Conservation (phyloP, 371 early-diverging fungal genomes). For the Mycotypha africana region DNA sequence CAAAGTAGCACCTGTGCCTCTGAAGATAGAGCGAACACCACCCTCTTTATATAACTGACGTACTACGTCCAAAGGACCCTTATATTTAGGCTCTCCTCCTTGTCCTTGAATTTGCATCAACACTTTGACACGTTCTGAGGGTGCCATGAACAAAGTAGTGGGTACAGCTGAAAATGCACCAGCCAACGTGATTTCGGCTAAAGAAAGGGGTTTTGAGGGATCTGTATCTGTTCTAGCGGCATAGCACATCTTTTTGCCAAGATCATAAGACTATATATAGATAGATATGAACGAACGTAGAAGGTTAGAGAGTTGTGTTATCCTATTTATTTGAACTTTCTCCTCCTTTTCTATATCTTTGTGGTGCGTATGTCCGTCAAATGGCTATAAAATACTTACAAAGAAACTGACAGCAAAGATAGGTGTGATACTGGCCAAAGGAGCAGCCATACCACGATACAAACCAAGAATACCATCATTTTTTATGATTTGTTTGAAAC, state of each 20-base stretch:
- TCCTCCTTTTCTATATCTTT: neutral
- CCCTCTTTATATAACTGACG: constrained; percentile 69
- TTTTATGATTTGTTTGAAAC: constrained; percentile 83
- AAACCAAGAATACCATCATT: constrained; percentile 87
- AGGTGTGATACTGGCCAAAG: constrained; percentile 90
- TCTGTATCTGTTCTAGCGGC: constrained; percentile 53
- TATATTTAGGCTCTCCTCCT: constrained; percentile 56
- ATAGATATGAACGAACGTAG: no score
- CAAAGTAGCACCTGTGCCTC: constrained; percentile 92
- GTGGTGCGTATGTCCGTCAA: no score
- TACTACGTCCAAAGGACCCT: constrained; percentile 80
- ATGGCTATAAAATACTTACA: constrained; percentile 57
- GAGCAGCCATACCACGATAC: constrained; percentile 93
- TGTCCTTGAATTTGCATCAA: constrained; percentile 74
- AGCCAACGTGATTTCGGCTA: constrained; percentile 83
- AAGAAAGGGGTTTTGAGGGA: constrained; percentile 50
- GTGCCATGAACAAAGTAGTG: constrained; percentile 91
- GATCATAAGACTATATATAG: constrained; percentile 58
- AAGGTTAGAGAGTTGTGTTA: no score
- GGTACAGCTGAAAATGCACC: constrained; percentile 96
- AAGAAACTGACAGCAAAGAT: constrained; percentile 95
- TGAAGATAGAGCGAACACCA: constrained; percentile 81
- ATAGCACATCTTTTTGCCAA: constrained; percentile 66
- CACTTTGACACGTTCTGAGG: constrained; percentile 94
- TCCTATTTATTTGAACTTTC: no score